Evolutionary conservation across 345 rosid species (phyloP).

Genomic region (Iberis pinnata): DNA sequence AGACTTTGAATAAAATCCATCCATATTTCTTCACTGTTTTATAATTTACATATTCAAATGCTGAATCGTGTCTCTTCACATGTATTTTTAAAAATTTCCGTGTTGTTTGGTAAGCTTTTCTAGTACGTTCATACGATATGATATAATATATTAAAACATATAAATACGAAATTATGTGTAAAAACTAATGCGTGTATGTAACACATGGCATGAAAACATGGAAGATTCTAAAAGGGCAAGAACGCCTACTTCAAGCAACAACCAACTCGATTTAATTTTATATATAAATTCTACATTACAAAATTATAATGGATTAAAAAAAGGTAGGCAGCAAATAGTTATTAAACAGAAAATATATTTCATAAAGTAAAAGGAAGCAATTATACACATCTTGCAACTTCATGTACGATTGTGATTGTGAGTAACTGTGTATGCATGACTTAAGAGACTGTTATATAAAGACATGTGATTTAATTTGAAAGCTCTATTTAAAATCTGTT

Average conservation of each 20-base stretch:
- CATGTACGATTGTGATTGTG: too few species aligned
- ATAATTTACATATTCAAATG: too few species aligned
- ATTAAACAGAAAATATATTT: not conserved
- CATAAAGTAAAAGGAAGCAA: too few species aligned
- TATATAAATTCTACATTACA: not conserved
- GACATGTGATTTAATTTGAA: too few species aligned
- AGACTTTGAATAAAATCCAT: too few species aligned
- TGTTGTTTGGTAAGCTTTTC: constrained; percentile 27
- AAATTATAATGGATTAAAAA: too few species aligned
- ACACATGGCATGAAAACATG: constrained; percentile 27
- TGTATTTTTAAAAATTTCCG: not conserved
- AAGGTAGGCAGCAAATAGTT: too few species aligned
- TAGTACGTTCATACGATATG: constrained; percentile 13
- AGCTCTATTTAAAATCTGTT: too few species aligned
- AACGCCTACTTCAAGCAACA: constrained; percentile 32
- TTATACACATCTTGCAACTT: too few species aligned
- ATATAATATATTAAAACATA: not conserved
- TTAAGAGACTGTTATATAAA: too few species aligned
- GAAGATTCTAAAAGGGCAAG: constrained; percentile 14
- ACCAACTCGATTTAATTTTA: constrained; percentile 27
- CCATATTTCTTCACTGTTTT: too few species aligned
- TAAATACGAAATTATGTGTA: constrained; percentile 6
- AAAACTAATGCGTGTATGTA: constrained; percentile 23
- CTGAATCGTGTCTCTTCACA: constrained; percentile 11
- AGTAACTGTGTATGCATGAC: too few species aligned